These are phyloP conservation scores for Rhododendron vialii DNA, from an alignment of 148 eudicot genomes.

Conservation along the genomic window DNA sequence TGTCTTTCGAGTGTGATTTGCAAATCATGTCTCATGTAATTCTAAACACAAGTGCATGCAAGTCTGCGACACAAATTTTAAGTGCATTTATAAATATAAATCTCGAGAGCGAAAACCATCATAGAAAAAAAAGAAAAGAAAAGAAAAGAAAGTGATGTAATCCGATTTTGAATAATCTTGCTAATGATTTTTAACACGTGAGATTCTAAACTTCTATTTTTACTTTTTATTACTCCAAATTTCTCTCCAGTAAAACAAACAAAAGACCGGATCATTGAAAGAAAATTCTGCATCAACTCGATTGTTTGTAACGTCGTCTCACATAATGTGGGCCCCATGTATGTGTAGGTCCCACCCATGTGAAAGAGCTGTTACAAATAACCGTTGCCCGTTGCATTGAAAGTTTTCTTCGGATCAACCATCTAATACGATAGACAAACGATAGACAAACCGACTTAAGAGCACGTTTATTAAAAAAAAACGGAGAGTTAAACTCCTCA, in stretches of 20 bases:
- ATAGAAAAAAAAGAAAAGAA: too few species aligned
- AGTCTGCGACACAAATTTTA: too few species aligned
- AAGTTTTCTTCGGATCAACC: not conserved
- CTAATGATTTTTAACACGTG: not conserved
- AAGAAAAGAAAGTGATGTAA: too few species aligned
- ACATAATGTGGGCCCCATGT: too few species aligned
- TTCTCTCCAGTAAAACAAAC: not conserved
- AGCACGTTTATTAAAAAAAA: not conserved
- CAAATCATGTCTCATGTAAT: not conserved
- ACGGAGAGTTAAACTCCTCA: not conserved
- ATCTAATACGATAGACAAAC: not conserved
- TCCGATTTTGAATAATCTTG: not conserved
- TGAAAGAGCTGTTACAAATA: too few species aligned
- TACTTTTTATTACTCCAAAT: not conserved
- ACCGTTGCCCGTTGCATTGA: too few species aligned
- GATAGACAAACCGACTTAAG: not conserved
- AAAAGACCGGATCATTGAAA: not conserved
- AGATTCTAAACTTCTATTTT: not conserved
- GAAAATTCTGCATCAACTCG: too few species aligned
- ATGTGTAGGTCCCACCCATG: too few species aligned
- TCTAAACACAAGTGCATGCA: not conserved
- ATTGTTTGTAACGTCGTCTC: too few species aligned
- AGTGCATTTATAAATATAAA: too few species aligned
- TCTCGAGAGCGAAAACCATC: too few species aligned
- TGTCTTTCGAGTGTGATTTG: not conserved